Evolutionary conservation across 2,329 filamentous ascomycete genomes (phyloP).

Genomic region (Diaporthe humulicola): DNA sequence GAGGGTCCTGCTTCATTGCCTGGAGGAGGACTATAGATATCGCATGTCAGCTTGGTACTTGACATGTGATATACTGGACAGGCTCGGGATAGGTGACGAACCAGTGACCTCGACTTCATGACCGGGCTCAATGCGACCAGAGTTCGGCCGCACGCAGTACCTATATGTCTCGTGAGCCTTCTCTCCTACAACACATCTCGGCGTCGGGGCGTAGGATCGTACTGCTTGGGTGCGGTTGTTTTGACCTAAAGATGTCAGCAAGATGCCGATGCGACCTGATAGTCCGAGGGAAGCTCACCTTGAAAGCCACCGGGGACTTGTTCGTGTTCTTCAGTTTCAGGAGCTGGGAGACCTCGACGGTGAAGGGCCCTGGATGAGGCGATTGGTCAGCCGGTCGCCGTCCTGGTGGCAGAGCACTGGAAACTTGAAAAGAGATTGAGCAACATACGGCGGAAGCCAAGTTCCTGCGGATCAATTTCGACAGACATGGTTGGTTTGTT

Average conservation of each 20-base stretch:
- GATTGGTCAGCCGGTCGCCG: conserved; percentile 41
- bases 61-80: conserved; percentile 14
- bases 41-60: conserved; percentile 28
- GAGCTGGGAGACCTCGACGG: conserved; percentile 73
- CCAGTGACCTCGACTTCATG: conserved; percentile 93
- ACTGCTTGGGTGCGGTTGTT: conserved; percentile 99
- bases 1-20: conserved; percentile 96
- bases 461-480: conserved; percentile 90
- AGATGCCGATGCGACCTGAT: conserved; percentile 16
- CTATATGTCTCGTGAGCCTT: conserved; percentile 61
- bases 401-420: not conserved
- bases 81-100: conserved; percentile 54
- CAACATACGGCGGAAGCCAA: conserved; percentile 90
- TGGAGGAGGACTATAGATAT: conserved; percentile 84
- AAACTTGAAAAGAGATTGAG: not conserved
- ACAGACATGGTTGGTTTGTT: conserved; percentile 81
- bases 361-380: conserved; percentile 70
- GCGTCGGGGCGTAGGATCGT: conserved; percentile 56
- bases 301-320: conserved; percentile 75
- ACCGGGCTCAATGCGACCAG: conserved; percentile 92
- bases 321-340: conserved; percentile 76
- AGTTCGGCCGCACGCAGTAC: conserved; percentile 98
- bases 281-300: conserved; percentile 62
- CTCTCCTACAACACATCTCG: conserved; percentile 39
- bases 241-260: conserved; percentile 79